Conservation (phyloP, 495 filamentous ascomycete species). For the Annulohypoxylon maeteangense region DNA sequence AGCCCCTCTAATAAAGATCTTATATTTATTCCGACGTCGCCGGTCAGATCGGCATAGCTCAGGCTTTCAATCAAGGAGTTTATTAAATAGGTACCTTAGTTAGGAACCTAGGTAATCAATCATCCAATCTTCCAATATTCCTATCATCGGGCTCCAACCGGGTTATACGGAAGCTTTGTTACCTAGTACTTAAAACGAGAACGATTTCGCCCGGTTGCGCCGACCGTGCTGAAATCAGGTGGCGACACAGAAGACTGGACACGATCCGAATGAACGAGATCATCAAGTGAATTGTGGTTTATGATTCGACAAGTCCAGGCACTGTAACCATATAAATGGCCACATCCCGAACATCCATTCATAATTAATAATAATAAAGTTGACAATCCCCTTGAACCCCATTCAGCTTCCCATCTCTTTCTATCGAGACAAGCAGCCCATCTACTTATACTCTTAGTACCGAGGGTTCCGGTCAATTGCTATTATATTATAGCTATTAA, state of each 20-base stretch:
- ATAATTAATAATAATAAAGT: conserved; percentile 1
- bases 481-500: background rate
- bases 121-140: background rate
- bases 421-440: background rate
- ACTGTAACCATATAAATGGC: conserved; percentile 9
- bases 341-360: conserved; percentile 4
- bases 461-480: background rate
- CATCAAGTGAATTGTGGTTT: background rate
- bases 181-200: background rate
- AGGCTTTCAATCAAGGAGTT: background rate
- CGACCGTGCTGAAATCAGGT: conserved; percentile 33
- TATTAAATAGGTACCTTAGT: background rate
- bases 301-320: background rate
- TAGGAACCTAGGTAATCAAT: background rate
- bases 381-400: background rate
- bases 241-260: conserved; percentile 26
- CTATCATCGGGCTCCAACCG: conserved; percentile 17
- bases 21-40: conserved; percentile 1
- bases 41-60: conserved; percentile 1
- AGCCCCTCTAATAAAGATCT: background rate
- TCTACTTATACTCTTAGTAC: background rate
- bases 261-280: conserved; percentile 32
- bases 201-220: conserved; percentile 21
- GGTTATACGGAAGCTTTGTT: conserved; percentile 28
- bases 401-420: background rate